These are phyloP conservation scores for Rhynchosporium secalis DNA, from an alignment of 2,329 filamentous ascomycete genomes.

Conservation along the genomic window DNA sequence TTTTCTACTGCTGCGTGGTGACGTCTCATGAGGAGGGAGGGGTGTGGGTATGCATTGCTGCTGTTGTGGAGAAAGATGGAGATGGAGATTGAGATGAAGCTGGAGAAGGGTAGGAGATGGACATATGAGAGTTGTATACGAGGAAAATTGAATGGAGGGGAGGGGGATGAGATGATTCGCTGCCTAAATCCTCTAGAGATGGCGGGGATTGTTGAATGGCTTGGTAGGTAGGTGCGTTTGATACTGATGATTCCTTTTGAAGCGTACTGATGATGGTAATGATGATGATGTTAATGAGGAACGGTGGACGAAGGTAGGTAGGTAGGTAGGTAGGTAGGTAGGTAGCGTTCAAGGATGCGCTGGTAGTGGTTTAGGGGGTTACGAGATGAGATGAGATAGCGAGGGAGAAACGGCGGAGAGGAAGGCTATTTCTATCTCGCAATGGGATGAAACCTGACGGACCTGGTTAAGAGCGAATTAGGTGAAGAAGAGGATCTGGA, in stretches of 20 bases:
- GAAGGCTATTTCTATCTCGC: too few relatives aligned
- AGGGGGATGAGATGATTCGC: constrained; percentile 29
- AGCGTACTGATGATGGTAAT: constrained; percentile 21
- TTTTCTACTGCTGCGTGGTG: not conserved
- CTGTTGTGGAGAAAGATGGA: constrained; percentile 30
- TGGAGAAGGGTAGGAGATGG: constrained; percentile 24
- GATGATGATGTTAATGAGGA: constrained; percentile 22
- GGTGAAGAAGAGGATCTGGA: too few relatives aligned
- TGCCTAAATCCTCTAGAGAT: constrained; percentile 34
- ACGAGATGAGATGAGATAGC: not conserved
- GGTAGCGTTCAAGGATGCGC: constrained; percentile 23
- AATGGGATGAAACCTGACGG: too few relatives aligned
- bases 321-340: not conserved
- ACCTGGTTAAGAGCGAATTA: too few relatives aligned
- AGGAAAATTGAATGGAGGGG: not conserved
- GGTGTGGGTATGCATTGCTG: constrained; percentile 32
- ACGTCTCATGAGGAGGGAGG: constrained; percentile 26
- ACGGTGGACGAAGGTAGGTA: constrained; percentile 21
- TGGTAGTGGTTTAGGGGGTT: not conserved
- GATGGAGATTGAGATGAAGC: constrained; percentile 31
- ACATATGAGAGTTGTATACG: constrained; percentile 35
- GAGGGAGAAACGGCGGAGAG: too few relatives aligned
- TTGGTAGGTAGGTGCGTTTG: constrained; percentile 41
- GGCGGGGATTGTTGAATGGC: constrained; percentile 45
- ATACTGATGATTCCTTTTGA: too few relatives aligned